A percentile compares a stretch with the other conserved stretches of the same genome.
Evolutionary conservation across 1,284 basidiomycete species (phyloP).

Genomic region (Psilocybe mexicana): DNA sequence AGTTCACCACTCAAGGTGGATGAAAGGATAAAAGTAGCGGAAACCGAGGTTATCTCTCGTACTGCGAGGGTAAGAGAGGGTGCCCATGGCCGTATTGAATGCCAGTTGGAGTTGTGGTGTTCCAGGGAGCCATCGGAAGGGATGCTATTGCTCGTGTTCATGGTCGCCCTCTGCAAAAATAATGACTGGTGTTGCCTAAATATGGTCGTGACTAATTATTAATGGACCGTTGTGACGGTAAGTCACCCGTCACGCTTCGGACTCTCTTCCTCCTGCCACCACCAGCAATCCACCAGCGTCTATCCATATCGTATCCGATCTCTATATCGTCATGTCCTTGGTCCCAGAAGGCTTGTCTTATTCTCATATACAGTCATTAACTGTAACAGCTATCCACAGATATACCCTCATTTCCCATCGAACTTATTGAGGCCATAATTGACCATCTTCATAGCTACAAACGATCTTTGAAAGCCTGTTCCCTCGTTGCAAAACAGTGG

Average conservation of each 20-base stretch:
- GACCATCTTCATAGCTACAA: slow-evolving; percentile 13
- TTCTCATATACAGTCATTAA: background rate
- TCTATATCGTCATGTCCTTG: background rate
- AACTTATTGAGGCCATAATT: slow-evolving; percentile 3
- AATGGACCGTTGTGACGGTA: background rate
- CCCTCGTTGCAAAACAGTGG: slow-evolving; percentile 11
- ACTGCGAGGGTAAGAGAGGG: slow-evolving; percentile 68
- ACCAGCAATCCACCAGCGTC: too few relatives aligned
- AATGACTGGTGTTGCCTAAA: slow-evolving; percentile 8
- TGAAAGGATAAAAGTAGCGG: slow-evolving; percentile 74
- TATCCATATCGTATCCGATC: too few relatives aligned
- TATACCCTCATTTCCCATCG: slow-evolving; percentile 3
- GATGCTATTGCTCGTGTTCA: slow-evolving; percentile 1
- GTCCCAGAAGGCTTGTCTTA: background rate
- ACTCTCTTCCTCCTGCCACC: too few relatives aligned
- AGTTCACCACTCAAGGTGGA: slow-evolving; percentile 45
- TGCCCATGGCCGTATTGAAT: slow-evolving; percentile 72
- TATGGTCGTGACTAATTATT: background rate
- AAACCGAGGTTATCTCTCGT: slow-evolving; percentile 79
- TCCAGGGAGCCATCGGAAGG: slow-evolving; percentile 12
- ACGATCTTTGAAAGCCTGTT: slow-evolving; percentile 9
- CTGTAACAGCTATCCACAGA: background rate
- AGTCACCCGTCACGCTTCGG: background rate
- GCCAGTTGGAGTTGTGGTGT: slow-evolving; percentile 47
- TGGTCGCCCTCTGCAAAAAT: slow-evolving; percentile 13